Conservation (phyloP, 1,284 basidiomycete genomes). For the Leccinum fallax region DNA sequence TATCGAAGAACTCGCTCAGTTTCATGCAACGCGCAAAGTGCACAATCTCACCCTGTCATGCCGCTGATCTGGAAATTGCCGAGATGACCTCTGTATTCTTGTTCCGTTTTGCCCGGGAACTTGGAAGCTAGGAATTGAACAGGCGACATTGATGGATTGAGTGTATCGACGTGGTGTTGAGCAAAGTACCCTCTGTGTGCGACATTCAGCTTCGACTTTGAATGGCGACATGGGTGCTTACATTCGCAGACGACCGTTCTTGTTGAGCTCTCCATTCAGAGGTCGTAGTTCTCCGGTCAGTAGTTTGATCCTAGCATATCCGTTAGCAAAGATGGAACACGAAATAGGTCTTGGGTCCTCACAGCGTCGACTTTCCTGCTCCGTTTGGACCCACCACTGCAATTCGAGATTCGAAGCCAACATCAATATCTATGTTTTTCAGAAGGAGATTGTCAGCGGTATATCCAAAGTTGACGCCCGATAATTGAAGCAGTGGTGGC, state of each 20-base stretch:
- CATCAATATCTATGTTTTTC: conserved; percentile 85
- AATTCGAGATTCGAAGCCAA: conserved; percentile 86
- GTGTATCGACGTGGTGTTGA: conserved; percentile 96
- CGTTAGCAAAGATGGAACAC: conserved; percentile 6
- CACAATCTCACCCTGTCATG: conserved; percentile 72
- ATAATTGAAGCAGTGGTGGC: conserved; percentile 93
- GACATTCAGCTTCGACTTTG: conserved; percentile 3
- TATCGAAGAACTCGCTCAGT: conserved; percentile 1
- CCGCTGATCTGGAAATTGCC: conserved; percentile 99
- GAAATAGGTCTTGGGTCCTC: conserved; percentile 24
- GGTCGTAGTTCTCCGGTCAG: conserved; percentile 91
- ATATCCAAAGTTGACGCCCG: conserved; percentile 93
- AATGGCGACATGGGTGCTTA: conserved; percentile 38
- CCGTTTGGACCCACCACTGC: conserved; percentile 89
- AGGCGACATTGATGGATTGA: conserved; percentile 83
- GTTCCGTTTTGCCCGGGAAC: conserved; percentile 95
- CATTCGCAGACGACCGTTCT: conserved; percentile 91
- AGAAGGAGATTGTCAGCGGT: conserved; percentile 80
- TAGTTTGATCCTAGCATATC: conserved; percentile 77
- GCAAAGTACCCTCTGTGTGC: conserved; percentile 83
- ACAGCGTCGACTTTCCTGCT: conserved; percentile 82
- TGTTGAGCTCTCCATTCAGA: conserved; percentile 78
- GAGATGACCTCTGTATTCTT: conserved; percentile 93
- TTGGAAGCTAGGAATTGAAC: conserved; percentile 91
- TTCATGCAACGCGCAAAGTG: neutral